These are phyloP conservation scores for Symbiodinium pilosum DNA, from an alignment of 73 alveolate genomes.

Conservation along the genomic window DNA sequence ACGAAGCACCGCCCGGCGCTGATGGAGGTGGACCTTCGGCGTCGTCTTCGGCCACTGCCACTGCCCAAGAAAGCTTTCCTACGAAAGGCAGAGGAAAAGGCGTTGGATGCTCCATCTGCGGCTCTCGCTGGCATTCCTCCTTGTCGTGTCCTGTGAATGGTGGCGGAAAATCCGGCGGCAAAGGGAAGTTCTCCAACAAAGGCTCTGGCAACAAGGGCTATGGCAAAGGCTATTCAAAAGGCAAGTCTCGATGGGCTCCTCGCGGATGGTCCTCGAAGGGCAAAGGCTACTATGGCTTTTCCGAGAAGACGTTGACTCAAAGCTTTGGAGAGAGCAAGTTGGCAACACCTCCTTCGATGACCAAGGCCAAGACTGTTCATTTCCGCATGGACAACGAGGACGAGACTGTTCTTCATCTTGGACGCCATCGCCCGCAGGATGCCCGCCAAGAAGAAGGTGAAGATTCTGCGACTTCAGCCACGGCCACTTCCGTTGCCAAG, in stretches of 20 bases:
- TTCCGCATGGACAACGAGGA: background rate
- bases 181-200: background rate
- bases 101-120: conserved; percentile 5
- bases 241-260: background rate
- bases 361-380: background rate
- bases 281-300: background rate
- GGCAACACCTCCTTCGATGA: background rate
- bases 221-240: background rate
- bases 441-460: too few species aligned
- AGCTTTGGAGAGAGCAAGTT: background rate
- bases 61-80: background rate
- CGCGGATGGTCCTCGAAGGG: background rate
- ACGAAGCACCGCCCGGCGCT: background rate
- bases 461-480: background rate
- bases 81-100: background rate
- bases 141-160: background rate
- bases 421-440: too few species aligned
- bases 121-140: background rate
- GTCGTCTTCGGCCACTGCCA: background rate
- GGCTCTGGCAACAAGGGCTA: background rate
- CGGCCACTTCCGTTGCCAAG: background rate
- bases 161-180: background rate
- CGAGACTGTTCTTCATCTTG: background rate
- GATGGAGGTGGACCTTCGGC: background rate
- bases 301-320: background rate